Evolutionary conservation across 768 basidiomycete genomes (phyloP), one percentile per base, ranked within the genome.

Genomic region (Lenzites betulinus): DNA sequence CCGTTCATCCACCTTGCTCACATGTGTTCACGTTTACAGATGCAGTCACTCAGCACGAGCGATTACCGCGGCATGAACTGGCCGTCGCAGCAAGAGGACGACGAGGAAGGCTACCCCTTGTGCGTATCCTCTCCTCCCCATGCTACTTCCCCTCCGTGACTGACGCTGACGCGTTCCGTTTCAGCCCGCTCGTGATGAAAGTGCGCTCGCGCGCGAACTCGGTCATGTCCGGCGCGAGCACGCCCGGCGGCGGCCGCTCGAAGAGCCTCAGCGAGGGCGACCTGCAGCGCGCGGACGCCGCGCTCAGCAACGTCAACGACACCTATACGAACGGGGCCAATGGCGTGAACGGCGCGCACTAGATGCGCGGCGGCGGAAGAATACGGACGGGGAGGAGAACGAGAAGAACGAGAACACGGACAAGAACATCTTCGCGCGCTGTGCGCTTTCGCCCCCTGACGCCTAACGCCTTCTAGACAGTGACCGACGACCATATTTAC

Each of bases 81-180:
- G 87, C 81, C 83, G 16, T 52, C 77, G 53, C 67, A 76, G 50
- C 76, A 82, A 26, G 88, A 90, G 13, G 93, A 94, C 28, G 95
- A 98, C 54, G 95, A 97, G 38, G 95, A 96, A 64, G 84, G 85
- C 33, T 95, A 93, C 78, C 92, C 91, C 1, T 92, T 93, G 92
- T 93, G 68, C 51, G 90, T n/a, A n/a, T n/a, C n/a, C n/a, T n/a
- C n/a, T 83, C 8, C 43, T 62, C 65, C 60, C 65, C 65, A 39
- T 57, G 47, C 30, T 52, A 25, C n/a, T 42, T 53, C 12, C 53
- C 43, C 58, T 51, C 51, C n/a, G 28, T 42, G 60, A 5, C 38
- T 39, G 3, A n/a, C 15, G 15, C 16, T 42, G 50, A 39, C 58
- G 35, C 60, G 50, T 16, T 54, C 4, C 2, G 20, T 9, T 20